Base-by-base conservation (phyloP, 345 rosid genomes). In the Brassica nigra region DNA sequence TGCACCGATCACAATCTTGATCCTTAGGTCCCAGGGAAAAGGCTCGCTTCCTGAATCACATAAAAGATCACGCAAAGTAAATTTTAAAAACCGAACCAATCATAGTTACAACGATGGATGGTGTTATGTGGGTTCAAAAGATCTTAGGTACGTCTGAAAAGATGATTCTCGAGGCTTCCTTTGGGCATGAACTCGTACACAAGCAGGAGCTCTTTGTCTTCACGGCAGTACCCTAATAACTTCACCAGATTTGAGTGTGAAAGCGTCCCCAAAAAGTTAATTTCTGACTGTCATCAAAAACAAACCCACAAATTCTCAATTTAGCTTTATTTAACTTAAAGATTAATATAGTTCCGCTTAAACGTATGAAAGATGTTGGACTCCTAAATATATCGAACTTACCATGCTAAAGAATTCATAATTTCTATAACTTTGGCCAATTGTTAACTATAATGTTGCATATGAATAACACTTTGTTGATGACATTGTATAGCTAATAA, bases 131-230 rank as follows among this genome's bases (percentile, higher is more conserved):
- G 61, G 34, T 64, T 66, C 23, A 65, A 62, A 15, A 80, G 34
- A 67, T 62, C 87, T 91, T 79, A 73, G 12, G 62, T 88, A 92
- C 97, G 83, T 83, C 90, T 71, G 66, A 95, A 95, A 36, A 95
- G 90, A 80, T 92, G 99, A 74, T 79, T 90, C 61, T 91, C 95
- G 68, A 94, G 85, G 84, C 92, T 91, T 78, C 97, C 97, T 77
- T 79, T 92, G 11, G 86, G 89, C 92, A 92, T 76, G 80, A 89
- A 94, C 83, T 92, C 97, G 12, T 89, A 94, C 63, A 94, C 97
- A 59, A 94, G 89, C 0, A 90, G 90, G 42, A 90, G 87, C 81
- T 88, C 93, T 28, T 74, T 80, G 58, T 90, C 94, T 64, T 94
- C 97, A 88, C 84, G 86, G 74, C 99, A 94, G 68, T 80, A 92